Percentiles rank a stretch among this genome's conserved stretches.
Conservation (phyloP, 1,139 yeast genomes). For the Meyerozyma elateridarum region DNA sequence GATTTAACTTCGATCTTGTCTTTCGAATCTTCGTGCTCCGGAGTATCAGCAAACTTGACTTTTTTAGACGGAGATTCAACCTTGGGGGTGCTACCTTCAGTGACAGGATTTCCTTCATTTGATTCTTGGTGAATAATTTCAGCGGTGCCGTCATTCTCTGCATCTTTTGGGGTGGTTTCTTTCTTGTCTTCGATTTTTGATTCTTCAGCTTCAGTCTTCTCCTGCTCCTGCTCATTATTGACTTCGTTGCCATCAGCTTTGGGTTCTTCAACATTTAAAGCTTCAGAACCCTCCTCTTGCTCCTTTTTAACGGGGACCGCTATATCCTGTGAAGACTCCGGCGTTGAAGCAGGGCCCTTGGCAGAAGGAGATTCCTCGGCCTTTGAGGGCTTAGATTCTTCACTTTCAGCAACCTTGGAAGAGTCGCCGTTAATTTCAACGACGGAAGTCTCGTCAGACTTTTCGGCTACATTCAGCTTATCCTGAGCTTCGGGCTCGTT, state of each 20-base stretch:
- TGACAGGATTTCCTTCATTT: neutral
- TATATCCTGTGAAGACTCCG: no score
- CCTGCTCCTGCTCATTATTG: slow-evolving; percentile 4
- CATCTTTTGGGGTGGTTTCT: slow-evolving; percentile 8
- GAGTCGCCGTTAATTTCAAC: no score
- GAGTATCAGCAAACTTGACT: slow-evolving; percentile 7
- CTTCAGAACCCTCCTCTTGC: neutral
- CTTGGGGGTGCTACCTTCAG: slow-evolving; percentile 1
- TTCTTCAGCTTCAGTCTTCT: slow-evolving; percentile 4
- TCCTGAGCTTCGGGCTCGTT: slow-evolving; percentile 5
- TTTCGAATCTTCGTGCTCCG: slow-evolving; percentile 10
- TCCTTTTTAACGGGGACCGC: neutral
- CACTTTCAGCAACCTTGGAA: neutral
- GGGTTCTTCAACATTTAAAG: neutral
- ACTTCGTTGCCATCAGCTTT: slow-evolving; percentile 4
- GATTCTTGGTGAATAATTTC: neutral
- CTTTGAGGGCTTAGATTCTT: neutral
- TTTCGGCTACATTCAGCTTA: slow-evolving; percentile 5
- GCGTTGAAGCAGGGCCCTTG: neutral
- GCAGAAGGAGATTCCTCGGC: neutral
- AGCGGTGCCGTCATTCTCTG: slow-evolving; percentile 5
- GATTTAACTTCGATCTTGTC: slow-evolving; percentile 11
- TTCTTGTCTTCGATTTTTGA: slow-evolving; percentile 3
- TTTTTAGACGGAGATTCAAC: slow-evolving; percentile 1
- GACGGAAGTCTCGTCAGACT: no score